phyloP scores from a whole-genome alignment of 1,139 yeast species.

The Debaryomycetaceae sp. region DNA sequence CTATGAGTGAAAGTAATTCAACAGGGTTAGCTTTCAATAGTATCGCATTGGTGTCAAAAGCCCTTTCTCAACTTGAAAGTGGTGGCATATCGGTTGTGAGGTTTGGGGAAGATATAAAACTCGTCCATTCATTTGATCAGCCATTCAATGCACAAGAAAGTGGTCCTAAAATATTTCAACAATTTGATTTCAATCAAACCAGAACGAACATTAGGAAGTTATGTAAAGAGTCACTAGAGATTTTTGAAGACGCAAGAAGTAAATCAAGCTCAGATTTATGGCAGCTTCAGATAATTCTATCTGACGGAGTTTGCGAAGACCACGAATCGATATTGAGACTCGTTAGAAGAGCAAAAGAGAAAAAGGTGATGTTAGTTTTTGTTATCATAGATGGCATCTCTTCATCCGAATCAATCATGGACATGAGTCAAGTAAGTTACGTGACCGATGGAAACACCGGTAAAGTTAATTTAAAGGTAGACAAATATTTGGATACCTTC shows the following conservation, averaged over 20 bases:
- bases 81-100: constrained; percentile 90
- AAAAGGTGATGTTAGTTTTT: constrained; percentile 91
- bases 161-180: constrained; percentile 80
- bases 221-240: constrained; percentile 65
- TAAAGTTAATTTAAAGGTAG: constrained; percentile 68
- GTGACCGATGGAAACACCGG: constrained; percentile 65
- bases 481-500: constrained; percentile 84
- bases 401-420: constrained; percentile 81
- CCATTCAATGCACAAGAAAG: constrained; percentile 75
- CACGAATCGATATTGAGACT: constrained; percentile 77
- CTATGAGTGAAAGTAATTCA: constrained; percentile 92
- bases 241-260: constrained; percentile 69
- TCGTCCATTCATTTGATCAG: constrained; percentile 86
- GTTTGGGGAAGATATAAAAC: constrained; percentile 80
- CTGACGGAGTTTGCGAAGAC: constrained; percentile 97
- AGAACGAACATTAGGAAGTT: constrained; percentile 79
- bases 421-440: constrained; percentile 90
- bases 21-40: constrained; percentile 92
- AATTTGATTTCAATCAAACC: constrained; percentile 89
- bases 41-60: constrained; percentile 90
- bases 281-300: constrained; percentile 89
- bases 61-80: constrained; percentile 88
- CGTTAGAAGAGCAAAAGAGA: constrained; percentile 90
- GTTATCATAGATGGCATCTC: constrained; percentile 90
- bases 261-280: constrained; percentile 66